Base-by-base conservation (phyloP, 2,329 filamentous ascomycete genomes). In the Tolypocladium pustulatum region DNA sequence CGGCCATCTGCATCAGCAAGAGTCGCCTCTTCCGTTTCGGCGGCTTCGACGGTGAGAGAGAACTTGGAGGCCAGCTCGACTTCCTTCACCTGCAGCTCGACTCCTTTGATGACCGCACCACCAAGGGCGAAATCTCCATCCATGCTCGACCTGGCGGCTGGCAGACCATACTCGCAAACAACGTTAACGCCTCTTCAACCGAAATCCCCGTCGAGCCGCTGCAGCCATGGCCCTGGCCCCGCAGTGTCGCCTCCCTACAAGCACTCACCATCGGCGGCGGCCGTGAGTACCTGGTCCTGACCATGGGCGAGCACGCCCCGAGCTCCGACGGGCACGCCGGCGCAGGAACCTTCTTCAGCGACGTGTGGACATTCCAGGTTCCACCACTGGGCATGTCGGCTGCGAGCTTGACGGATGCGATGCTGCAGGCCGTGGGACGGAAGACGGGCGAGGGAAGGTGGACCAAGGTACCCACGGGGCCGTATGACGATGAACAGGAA, bases 11-110 rank as follows among this genome's bases (percentile, higher is more conserved):
- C 1, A 80, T 86, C 57, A 79, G 79, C 52, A 79, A 81, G 57
- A 83, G 82, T 30, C 81, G 84, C 30, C 71, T 96, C 8, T 95
- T 87, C 73, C 81, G 90, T 34, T 92, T 91, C 75, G 89, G 90
- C 61, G 91, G 91, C 0, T 93, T 87, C 65, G 88, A 93, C 69
- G 90, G 88, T 0, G 75, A 79, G 52, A 75, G 68, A 0, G 88
- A 92, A 66, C 76, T 89, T 54, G 90, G 90, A 20, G 90, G 88
- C 0, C 78, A 80, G 60, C 67, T 96, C 15, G 90, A 95, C 67
- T 80, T 88, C 59, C 68, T 87, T 22, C 77, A 81, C 58, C 76
- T 87, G 12, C 78, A 73, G 22, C 72, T 85, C n/a, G 81, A 82
- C 64, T 75, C 75, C 34, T 82, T 83, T 64, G 75, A 81, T 61